Conservation (phyloP, 768 basidiomycete genomes). For the Stropharia rugosoannulata region DNA sequence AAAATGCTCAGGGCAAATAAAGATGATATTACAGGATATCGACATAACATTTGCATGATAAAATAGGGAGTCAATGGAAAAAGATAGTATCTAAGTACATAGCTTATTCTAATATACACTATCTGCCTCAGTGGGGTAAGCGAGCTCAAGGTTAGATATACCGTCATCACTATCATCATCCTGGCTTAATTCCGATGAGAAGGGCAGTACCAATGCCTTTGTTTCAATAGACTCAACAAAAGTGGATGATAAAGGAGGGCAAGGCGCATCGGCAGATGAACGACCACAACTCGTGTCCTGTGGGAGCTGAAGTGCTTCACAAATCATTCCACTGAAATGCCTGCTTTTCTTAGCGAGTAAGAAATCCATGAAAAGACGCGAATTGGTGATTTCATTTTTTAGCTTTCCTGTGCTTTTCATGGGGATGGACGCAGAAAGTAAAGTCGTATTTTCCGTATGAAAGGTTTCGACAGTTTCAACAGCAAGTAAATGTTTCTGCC, state of each 20-base stretch:
- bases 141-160: constrained; percentile 17
- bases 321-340: not conserved
- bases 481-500: not conserved
- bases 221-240: not conserved
- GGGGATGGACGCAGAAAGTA: not conserved
- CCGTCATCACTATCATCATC: constrained; percentile 10
- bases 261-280: not conserved
- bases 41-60: no score
- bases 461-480: not conserved
- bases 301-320: not conserved
- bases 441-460: not conserved
- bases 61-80: no score
- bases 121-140: constrained; percentile 13
- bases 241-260: no score
- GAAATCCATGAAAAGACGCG: not conserved
- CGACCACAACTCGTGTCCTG: not conserved
- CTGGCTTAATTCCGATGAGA: not conserved
- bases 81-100: no score
- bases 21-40: no score
- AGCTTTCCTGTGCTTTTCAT: not conserved
- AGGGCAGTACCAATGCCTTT: not conserved
- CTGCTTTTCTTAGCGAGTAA: not conserved
- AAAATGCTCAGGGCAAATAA: no score
- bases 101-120: no score
- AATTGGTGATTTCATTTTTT: not conserved